Evolutionary conservation across 768 basidiomycete species (phyloP).

Genomic region (Agrocybe pediades): DNA sequence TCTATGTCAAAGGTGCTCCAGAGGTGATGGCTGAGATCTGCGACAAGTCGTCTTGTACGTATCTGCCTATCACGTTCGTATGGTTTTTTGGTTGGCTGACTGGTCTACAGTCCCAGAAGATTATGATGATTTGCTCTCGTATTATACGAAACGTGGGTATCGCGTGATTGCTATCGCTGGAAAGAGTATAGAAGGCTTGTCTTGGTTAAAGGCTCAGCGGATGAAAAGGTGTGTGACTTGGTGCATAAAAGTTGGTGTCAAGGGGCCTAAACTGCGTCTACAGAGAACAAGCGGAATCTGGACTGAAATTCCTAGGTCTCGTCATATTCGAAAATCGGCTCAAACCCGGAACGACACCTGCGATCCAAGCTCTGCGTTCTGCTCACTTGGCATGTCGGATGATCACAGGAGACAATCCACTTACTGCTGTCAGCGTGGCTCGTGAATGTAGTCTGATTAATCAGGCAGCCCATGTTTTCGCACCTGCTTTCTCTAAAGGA

Average conservation of each 20-base stretch:
- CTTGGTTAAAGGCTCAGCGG: conserved; percentile 96
- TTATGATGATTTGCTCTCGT: conserved; percentile 93
- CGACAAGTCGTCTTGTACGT: conserved; percentile 86
- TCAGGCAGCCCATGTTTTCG: conserved; percentile 87
- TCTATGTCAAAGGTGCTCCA: conserved; percentile 99
- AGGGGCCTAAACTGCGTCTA: conserved; percentile 7
- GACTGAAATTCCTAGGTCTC: conserved; percentile 87
- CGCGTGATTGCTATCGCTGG: conserved; percentile 98
- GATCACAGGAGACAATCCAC: conserved; percentile 97
- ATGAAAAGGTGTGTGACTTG: conserved; percentile 75
- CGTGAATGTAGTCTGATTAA: conserved; percentile 90
- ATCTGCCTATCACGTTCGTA: background rate
- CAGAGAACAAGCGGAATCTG: conserved; percentile 94
- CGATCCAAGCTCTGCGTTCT: conserved; percentile 82
- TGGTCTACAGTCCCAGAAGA: conserved; percentile 82
- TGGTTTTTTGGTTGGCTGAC: conserved; percentile 5
- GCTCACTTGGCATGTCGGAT: conserved; percentile 95
- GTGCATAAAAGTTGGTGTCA: background rate
- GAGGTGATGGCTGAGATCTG: conserved; percentile 98
- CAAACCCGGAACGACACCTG: conserved; percentile 88
- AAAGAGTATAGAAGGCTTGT: conserved; percentile 89
- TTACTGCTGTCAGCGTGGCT: conserved; percentile 96
- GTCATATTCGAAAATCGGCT: conserved; percentile 99
- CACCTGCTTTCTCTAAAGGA: conserved; percentile 77
- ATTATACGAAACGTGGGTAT: conserved; percentile 96